These are phyloP conservation scores for Tylopilus intermedius DNA, from an alignment of 768 basidiomycete genomes.

Conservation along the genomic window DNA sequence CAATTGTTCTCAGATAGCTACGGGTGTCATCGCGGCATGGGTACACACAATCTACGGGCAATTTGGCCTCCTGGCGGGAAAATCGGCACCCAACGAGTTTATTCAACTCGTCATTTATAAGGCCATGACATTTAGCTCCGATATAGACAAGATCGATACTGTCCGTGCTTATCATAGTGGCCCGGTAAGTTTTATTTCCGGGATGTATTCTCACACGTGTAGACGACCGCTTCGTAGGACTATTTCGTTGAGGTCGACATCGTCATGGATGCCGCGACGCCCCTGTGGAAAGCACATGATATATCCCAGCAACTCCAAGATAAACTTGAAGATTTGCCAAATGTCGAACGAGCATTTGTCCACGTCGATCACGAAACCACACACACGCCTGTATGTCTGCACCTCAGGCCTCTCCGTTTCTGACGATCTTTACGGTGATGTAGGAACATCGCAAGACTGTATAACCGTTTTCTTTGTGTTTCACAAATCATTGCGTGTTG, in stretches of 20 bases:
- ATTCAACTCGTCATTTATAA: conserved; percentile 91
- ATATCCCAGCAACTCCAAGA: conserved; percentile 80
- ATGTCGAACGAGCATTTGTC: conserved; percentile 90
- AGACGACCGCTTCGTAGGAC: conserved; percentile 40
- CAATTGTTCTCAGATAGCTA: conserved; percentile 50
- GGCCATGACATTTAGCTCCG: conserved; percentile 75
- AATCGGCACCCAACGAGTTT: conserved; percentile 88
- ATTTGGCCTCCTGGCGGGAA: conserved; percentile 86
- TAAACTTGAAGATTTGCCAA: conserved; percentile 82
- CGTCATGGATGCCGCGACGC: conserved; percentile 85
- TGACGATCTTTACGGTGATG: not conserved
- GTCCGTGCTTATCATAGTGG: conserved; percentile 92
- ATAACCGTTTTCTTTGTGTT: conserved; percentile 1
- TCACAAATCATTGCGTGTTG: too few species aligned
- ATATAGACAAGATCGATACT: conserved; percentile 85
- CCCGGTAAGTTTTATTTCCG: conserved; percentile 42
- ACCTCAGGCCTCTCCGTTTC: not conserved
- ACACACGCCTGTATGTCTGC: conserved; percentile 54
- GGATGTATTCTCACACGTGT: not conserved
- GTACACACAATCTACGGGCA: conserved; percentile 67
- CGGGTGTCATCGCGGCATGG: conserved; percentile 81
- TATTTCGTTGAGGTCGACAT: conserved; percentile 96
- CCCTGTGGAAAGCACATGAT: conserved; percentile 86
- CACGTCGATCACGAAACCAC: conserved; percentile 93
- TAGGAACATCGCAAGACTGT: conserved; percentile 44